Conservation (phyloP, 1,139 yeast genomes). For the Hyphopichia fennica region DNA sequence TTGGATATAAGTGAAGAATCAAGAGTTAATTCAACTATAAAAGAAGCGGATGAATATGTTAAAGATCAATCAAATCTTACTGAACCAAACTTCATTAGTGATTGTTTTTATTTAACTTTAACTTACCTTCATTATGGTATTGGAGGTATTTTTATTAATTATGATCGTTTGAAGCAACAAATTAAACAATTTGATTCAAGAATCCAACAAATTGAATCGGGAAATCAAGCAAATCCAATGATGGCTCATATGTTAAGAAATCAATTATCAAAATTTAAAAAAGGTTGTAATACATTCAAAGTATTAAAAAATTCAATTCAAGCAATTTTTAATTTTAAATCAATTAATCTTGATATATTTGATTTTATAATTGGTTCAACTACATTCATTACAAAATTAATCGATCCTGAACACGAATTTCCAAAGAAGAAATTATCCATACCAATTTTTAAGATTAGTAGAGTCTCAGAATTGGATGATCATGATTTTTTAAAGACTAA, state of each 20-base stretch:
- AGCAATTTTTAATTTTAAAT: slow-evolving; percentile 57
- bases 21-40: slow-evolving; percentile 71
- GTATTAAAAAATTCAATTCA: slow-evolving; percentile 55
- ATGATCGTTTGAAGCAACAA: slow-evolving; percentile 53
- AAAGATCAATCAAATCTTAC: slow-evolving; percentile 15
- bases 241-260: slow-evolving; percentile 29
- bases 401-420: slow-evolving; percentile 68
- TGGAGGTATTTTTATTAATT: slow-evolving; percentile 69
- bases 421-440: slow-evolving; percentile 57
- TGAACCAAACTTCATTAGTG: slow-evolving; percentile 76
- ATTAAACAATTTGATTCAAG: slow-evolving; percentile 55
- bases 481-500: slow-evolving; percentile 63
- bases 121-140: slow-evolving; percentile 86
- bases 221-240: slow-evolving; percentile 21
- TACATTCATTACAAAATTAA: slow-evolving; percentile 65
- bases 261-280: slow-evolving; percentile 49
- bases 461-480: slow-evolving; percentile 58
- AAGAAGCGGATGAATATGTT: slow-evolving; percentile 64
- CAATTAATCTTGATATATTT: slow-evolving; percentile 63
- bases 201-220: slow-evolving; percentile 44
- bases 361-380: slow-evolving; percentile 78
- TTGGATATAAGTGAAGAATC: slow-evolving; percentile 79
- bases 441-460: slow-evolving; percentile 62
- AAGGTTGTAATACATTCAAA: slow-evolving; percentile 36
- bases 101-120: slow-evolving; percentile 77